Evolutionary conservation across 1,284 basidiomycete genomes (phyloP).

Genomic region (Cryptococcus sp.): DNA sequence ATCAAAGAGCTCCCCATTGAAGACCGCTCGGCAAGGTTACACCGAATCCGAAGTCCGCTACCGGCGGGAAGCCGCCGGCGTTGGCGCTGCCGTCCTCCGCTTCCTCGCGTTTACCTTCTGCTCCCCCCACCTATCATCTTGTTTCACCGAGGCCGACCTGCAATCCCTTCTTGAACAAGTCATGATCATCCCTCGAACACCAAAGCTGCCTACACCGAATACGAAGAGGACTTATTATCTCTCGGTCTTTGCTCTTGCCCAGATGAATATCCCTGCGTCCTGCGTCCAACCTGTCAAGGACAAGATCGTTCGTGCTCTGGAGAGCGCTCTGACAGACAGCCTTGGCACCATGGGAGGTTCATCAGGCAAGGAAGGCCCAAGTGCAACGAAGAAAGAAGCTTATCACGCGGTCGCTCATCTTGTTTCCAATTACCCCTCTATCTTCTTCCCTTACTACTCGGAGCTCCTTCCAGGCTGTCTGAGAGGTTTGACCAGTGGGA

Average conservation of each 20-base stretch:
- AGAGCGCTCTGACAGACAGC: constrained; percentile 33
- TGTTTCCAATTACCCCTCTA: constrained; percentile 37
- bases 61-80: constrained; percentile 47
- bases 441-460: constrained; percentile 41
- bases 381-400: constrained; percentile 41
- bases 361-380: constrained; percentile 24
- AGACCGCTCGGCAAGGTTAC: constrained; percentile 40
- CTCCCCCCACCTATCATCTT: constrained; percentile 29
- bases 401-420: constrained; percentile 43
- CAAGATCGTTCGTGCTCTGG: constrained; percentile 42
- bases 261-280: constrained; percentile 36
- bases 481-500: constrained; percentile 21
- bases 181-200: constrained; percentile 46
- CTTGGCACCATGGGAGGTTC: constrained; percentile 22
- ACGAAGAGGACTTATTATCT: constrained; percentile 52
- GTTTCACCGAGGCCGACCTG: constrained; percentile 47
- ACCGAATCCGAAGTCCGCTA: constrained; percentile 49
- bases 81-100: constrained; percentile 40
- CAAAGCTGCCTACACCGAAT: constrained; percentile 45
- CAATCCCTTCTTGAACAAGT: constrained; percentile 42
- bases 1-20: constrained; percentile 12
- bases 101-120: constrained; percentile 39
- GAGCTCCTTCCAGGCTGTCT: constrained; percentile 41
- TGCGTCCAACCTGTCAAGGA: constrained; percentile 37
- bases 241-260: constrained; percentile 43